Percentiles rank a stretch among this genome's conserved stretches.
Conservation (phyloP, 306 rosid species). For the Hippophae tibetana region DNA sequence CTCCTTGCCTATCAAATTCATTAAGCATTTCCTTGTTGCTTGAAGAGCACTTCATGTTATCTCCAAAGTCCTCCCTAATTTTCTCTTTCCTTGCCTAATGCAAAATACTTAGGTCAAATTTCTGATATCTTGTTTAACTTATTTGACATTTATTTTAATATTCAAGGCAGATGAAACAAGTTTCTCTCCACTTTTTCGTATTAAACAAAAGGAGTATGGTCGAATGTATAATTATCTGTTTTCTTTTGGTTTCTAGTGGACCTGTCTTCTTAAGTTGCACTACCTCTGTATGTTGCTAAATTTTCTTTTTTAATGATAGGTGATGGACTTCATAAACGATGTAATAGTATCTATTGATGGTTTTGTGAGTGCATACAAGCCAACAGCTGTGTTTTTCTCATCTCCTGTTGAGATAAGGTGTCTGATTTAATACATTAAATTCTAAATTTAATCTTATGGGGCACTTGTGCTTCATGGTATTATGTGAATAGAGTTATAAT, state of each 20-base stretch:
- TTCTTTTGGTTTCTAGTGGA: not conserved
- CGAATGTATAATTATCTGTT: not conserved
- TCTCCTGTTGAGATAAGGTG: slow-evolving; percentile 80
- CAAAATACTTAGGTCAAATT: too few species aligned
- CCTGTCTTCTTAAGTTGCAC: not conserved
- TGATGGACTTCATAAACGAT: slow-evolving; percentile 89
- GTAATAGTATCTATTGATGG: slow-evolving; percentile 77
- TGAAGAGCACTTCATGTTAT: too few species aligned
- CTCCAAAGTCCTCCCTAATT: too few species aligned
- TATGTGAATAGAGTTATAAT: not conserved
- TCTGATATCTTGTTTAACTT: too few species aligned
- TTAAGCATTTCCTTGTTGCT: not conserved
- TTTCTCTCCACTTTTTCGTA: too few species aligned
- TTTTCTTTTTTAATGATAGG: slow-evolving; percentile 36
- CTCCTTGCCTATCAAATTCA: not conserved
- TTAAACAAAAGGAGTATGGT: too few species aligned
- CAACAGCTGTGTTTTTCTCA: slow-evolving; percentile 66
- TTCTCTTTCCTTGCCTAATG: too few species aligned
- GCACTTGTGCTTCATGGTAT: not conserved
- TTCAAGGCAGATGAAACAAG: too few species aligned
- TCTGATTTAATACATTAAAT: not conserved
- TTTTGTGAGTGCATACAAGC: slow-evolving; percentile 51
- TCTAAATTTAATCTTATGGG: not conserved
- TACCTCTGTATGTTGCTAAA: not conserved
- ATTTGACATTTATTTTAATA: too few species aligned